Percentiles rank a stretch among this genome's conserved stretches.
These are phyloP conservation scores for Cladosporium sp. DNA, from an alignment of 2,329 filamentous ascomycete species.

Conservation along the genomic window DNA sequence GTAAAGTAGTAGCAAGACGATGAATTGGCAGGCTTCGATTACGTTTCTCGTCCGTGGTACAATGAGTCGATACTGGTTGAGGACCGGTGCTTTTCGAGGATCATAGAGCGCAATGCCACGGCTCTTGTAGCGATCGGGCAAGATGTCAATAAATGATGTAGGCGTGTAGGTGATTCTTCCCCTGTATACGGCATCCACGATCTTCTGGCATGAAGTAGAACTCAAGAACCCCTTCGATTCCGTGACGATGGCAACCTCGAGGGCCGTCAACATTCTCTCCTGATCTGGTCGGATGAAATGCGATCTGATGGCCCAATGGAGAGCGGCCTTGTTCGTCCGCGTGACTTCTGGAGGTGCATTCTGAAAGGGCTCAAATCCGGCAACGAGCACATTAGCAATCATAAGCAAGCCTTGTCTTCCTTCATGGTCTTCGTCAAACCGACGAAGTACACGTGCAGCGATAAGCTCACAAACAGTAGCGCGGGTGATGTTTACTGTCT, in stretches of 20 bases:
- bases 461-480: conserved; percentile 76
- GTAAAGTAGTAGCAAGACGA: conserved; percentile 64
- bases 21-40: conserved; percentile 70
- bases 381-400: conserved; percentile 73
- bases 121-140: conserved; percentile 81
- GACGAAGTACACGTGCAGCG: conserved; percentile 69
- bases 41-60: conserved; percentile 74
- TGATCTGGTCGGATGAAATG: conserved; percentile 40
- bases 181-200: conserved; percentile 77
- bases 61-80: conserved; percentile 81
- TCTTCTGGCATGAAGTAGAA: conserved; percentile 73
- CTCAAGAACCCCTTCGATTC: conserved; percentile 75
- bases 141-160: conserved; percentile 73
- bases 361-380: conserved; percentile 81
- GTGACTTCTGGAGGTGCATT: conserved; percentile 67
- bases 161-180: conserved; percentile 79
- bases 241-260: conserved; percentile 78
- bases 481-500: conserved; percentile 74
- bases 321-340: conserved; percentile 48
- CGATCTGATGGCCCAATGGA: conserved; percentile 41
- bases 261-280: conserved; percentile 63
- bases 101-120: conserved; percentile 78
- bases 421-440: conserved; percentile 72
- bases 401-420: conserved; percentile 66
- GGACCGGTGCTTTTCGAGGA: conserved; percentile 65